Conservation (phyloP, 257 asterid species). For the Sherardia arvensis region DNA sequence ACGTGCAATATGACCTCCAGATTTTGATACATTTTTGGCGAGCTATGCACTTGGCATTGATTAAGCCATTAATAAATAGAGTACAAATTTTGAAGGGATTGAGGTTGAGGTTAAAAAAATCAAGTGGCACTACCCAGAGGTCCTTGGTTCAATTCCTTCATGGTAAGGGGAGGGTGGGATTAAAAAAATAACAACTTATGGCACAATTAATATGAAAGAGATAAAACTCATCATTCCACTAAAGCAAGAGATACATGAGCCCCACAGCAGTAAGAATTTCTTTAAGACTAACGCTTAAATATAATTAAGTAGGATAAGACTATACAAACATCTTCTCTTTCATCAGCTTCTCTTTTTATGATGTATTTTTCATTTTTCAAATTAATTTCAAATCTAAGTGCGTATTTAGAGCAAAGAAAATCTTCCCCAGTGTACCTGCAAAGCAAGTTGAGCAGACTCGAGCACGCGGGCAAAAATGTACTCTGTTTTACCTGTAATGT, state of each 20-base stretch:
- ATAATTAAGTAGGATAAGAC: neutral
- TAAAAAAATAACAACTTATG: no score
- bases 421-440: slow-evolving; percentile 39
- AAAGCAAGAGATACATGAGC: neutral
- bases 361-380: neutral
- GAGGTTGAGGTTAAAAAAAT: no score
- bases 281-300: neutral
- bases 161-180: no score
- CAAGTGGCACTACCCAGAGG: no score
- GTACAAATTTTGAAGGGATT: no score
- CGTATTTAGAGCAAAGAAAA: neutral
- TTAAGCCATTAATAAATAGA: neutral
- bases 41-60: neutral
- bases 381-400: neutral
- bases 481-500: slow-evolving; percentile 74
- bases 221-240: neutral
- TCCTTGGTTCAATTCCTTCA: no score
- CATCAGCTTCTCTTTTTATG: neutral
- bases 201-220: neutral
- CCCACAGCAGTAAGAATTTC: neutral
- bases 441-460: slow-evolving; percentile 68
- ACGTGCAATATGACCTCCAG: neutral
- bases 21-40: neutral
- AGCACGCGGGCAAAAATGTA: slow-evolving; percentile 52
- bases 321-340: neutral